Base-by-base conservation (phyloP, 768 basidiomycete species). In the Rhodotorula toruloides region DNA sequence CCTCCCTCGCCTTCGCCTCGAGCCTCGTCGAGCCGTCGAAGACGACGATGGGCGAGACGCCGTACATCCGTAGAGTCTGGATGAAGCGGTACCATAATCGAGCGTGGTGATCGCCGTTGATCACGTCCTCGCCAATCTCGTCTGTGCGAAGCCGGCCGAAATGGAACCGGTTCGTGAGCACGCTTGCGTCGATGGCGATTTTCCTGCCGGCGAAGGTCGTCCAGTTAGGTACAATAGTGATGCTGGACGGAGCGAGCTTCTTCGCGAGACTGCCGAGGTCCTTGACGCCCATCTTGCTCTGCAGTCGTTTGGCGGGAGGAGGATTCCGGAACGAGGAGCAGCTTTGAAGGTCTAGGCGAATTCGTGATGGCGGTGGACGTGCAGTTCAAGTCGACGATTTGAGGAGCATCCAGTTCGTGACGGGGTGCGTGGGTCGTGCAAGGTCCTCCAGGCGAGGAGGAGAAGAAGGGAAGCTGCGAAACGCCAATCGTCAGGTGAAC, bases 131-230 rank as follows among this genome's bases (percentile, higher is more conserved):
- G n/a, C 36, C 32, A 22, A 5, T 32, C 4, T 13, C 1, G 27
- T 5, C 13, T 2, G 19, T 4, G n/a, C 10, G 12, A 14, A 5
- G 21, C 21, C 14, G 19, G 19, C 12, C 32, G 49, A 57, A 58
- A 42, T 61, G 61, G 54, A 71, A 63, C n/a, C 61, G 60, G 32
- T 62, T 67, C 1, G 62, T 63, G 53, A 71, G 61, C 44, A 71
- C 61, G 50, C 64, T 62, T 29, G 57, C 70, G 58, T 71, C 70
- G 37, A 71, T 60, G 32, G 70, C 70, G 49, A 71, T 48, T 29
- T 57, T 53, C 2, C 46, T 17, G 36, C 47, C 40, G 10, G 44
- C 44, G 21, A 68, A 68, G 27, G n/a, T 42, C 19, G 11, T 56
- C 27, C 49, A 71, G 53, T 29, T 49, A 61, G 1, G 61, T 2